Evolutionary conservation across 805 yeast genomes (phyloP).

Genomic region (Candida quercuum): DNA sequence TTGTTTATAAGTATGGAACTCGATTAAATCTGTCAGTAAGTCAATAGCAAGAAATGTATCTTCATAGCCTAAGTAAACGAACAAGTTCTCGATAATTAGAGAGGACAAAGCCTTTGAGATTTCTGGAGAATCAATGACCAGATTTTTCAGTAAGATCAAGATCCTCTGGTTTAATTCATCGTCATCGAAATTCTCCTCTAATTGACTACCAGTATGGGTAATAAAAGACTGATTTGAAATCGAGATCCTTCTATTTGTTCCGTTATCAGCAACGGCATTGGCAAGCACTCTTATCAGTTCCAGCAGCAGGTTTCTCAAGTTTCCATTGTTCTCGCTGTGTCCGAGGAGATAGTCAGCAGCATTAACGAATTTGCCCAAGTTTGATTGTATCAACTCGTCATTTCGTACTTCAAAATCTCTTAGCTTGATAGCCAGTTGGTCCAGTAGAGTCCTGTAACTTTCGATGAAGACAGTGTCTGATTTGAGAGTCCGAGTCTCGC

Average conservation of each 20-base stretch:
- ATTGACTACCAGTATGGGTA: slow-evolving; percentile 6
- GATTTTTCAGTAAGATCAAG: slow-evolving; percentile 13
- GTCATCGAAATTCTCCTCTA: slow-evolving; percentile 16
- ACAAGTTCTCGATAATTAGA: slow-evolving; percentile 8
- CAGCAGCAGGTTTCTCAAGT: slow-evolving; percentile 7
- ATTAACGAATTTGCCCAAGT: slow-evolving; percentile 12
- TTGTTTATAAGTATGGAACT: slow-evolving; percentile 4
- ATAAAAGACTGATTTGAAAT: slow-evolving; percentile 6
- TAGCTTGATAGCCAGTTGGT: slow-evolving; percentile 18
- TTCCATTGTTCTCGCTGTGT: slow-evolving; percentile 1
- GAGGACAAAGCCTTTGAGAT: slow-evolving; percentile 8
- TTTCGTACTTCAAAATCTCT: slow-evolving; percentile 15
- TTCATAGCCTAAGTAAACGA: slow-evolving; percentile 12
- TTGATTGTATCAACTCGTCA: slow-evolving; percentile 9
- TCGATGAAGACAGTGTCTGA: slow-evolving; percentile 15
- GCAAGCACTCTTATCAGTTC: slow-evolving; percentile 20
- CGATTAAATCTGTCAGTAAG: slow-evolving; percentile 13
- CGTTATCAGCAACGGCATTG: slow-evolving; percentile 24
- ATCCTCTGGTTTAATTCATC: slow-evolving; percentile 17
- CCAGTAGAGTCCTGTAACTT: slow-evolving; percentile 18
- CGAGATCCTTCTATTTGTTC: slow-evolving; percentile 14
- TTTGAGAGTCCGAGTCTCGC: slow-evolving; percentile 7
- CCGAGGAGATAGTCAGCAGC: slow-evolving; percentile 10
- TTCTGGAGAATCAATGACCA: slow-evolving; percentile 15
- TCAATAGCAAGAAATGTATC: slow-evolving; percentile 11